phyloP scores from a whole-genome alignment of 2,329 filamentous ascomycete genomes.

The Trichoderma pleuroti region DNA sequence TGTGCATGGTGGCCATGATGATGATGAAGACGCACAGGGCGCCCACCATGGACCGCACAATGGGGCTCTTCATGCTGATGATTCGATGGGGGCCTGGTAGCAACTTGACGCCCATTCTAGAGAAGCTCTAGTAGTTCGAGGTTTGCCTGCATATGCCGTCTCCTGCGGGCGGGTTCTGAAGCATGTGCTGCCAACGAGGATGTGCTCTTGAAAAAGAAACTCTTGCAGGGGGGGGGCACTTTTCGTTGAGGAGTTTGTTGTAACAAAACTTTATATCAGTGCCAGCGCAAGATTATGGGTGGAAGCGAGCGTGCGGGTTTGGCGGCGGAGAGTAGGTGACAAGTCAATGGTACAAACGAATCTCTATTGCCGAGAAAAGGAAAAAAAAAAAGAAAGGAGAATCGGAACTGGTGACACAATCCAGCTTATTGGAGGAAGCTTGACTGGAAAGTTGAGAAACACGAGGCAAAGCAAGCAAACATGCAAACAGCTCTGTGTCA shows the following conservation, averaged over 20 bases:
- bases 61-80: constrained; percentile 49
- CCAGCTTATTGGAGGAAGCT: background rate
- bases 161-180: background rate
- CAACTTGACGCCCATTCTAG: constrained; percentile 39
- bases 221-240: background rate
- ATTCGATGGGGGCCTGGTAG: constrained; percentile 36
- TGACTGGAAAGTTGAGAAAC: background rate
- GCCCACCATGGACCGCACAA: constrained; percentile 44
- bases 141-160: background rate
- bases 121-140: background rate
- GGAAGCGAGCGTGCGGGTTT: background rate
- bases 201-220: background rate
- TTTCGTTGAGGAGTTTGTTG: background rate
- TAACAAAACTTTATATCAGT: background rate
- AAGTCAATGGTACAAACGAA: background rate
- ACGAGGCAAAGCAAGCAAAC: constrained; percentile 5
- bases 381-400: too few relatives aligned
- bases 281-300: background rate
- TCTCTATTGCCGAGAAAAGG: background rate
- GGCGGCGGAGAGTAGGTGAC: background rate
- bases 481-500: constrained; percentile 2
- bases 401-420: constrained; percentile 8
- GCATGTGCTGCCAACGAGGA: background rate
- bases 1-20: constrained; percentile 40
- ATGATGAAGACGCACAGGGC: constrained; percentile 43